phyloP scores from a whole-genome alignment of 2,329 filamentous ascomycete species.

The Trichothecium roseum region DNA sequence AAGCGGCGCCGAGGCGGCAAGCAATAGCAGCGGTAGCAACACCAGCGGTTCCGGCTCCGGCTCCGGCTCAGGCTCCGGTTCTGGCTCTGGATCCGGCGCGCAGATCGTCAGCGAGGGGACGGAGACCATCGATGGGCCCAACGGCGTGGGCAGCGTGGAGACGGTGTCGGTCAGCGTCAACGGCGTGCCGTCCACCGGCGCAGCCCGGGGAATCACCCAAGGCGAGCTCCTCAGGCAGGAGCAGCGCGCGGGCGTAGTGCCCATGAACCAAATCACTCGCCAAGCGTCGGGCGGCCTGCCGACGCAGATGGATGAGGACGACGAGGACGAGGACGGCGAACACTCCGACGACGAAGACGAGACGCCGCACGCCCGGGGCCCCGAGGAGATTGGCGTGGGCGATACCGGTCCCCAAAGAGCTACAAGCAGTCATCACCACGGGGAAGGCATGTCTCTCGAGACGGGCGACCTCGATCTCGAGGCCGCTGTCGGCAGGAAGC shows the following conservation, averaged over 20 bases:
- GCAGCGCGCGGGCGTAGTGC: slow-evolving; percentile 71
- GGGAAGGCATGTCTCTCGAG: slow-evolving; percentile 27
- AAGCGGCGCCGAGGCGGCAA: slow-evolving; percentile 8
- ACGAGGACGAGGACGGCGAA: slow-evolving; percentile 19
- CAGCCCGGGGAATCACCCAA: slow-evolving; percentile 57
- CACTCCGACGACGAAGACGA: slow-evolving; percentile 46
- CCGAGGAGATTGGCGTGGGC: slow-evolving; percentile 72
- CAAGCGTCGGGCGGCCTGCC: too few species aligned
- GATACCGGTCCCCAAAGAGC: slow-evolving; percentile 69
- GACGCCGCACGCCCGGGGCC: slow-evolving; percentile 73
- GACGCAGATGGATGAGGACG: slow-evolving; percentile 1
- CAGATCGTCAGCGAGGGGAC: slow-evolving; percentile 60
- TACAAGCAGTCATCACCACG: slow-evolving; percentile 23
- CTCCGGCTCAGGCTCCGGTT: too few species aligned
- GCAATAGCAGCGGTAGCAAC: slow-evolving; percentile 3
- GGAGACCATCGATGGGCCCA: slow-evolving; percentile 71
- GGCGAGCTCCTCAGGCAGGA: slow-evolving; percentile 80
- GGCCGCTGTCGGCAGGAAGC: slow-evolving; percentile 47
- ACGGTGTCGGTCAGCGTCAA: slow-evolving; percentile 71
- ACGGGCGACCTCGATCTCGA: slow-evolving; percentile 49
- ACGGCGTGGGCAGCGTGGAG: slow-evolving; percentile 69
- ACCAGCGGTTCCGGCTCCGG: slow-evolving; percentile 2
- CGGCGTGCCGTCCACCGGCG: slow-evolving; percentile 46
- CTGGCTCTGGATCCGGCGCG: slow-evolving; percentile 14
- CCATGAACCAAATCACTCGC: slow-evolving; percentile 43